Conservation (phyloP, 2,329 filamentous ascomycete genomes). For the Pseudogymnoascus sp. region DNA sequence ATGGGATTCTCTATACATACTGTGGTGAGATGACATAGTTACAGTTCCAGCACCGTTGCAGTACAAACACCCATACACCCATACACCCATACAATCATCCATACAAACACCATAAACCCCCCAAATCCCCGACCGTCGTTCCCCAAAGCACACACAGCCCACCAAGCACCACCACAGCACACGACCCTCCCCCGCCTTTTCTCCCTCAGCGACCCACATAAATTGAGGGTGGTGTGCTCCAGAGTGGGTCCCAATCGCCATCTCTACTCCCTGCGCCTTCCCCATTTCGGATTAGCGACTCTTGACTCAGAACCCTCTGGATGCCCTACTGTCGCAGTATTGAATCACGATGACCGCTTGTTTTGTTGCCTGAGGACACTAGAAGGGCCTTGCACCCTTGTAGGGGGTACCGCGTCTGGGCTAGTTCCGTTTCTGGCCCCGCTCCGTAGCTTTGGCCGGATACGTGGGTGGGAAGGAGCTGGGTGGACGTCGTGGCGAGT, state of each 20-base stretch:
- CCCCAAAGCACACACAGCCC: background rate
- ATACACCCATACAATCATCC: background rate
- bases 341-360: slow-evolving; percentile 4
- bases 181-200: slow-evolving; percentile 7
- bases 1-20: background rate
- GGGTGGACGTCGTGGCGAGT: background rate
- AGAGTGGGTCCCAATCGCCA: slow-evolving; percentile 3
- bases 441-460: background rate
- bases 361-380: background rate
- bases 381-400: background rate
- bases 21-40: background rate
- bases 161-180: background rate
- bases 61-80: background rate
- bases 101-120: background rate
- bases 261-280: background rate
- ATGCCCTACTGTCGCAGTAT: background rate
- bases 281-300: background rate
- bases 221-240: background rate
- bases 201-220: background rate
- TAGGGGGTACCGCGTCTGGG: background rate
- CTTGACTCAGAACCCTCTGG: background rate
- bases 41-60: background rate
- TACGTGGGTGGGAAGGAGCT: background rate
- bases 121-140: background rate
- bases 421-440: background rate